Evolutionary conservation across 768 basidiomycete species (phyloP).

Genomic region (Boletus rubescentipes): DNA sequence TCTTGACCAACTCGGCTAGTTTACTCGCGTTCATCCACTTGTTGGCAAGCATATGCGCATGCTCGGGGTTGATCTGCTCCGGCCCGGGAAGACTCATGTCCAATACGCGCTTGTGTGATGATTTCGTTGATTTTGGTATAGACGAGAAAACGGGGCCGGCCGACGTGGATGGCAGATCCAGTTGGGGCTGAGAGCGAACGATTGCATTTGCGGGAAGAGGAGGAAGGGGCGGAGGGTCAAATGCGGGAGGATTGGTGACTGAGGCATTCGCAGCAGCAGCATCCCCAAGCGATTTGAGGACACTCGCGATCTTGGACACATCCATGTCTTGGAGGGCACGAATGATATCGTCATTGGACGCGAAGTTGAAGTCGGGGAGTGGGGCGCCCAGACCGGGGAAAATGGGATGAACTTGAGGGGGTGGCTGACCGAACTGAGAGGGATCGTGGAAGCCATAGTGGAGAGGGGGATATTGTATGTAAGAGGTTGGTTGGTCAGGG

Average conservation of each 20-base stretch:
- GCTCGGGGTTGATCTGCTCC: constrained; percentile 49
- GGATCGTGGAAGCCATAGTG: constrained; percentile 30
- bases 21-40: constrained; percentile 77
- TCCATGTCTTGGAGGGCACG: constrained; percentile 74
- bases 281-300: constrained; percentile 64
- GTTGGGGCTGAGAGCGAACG: constrained; percentile 36
- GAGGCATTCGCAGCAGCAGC: constrained; percentile 46
- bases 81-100: constrained; percentile 43
- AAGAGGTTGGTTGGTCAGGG: constrained; percentile 24
- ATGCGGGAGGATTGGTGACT: constrained; percentile 14
- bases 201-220: constrained; percentile 26
- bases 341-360: constrained; percentile 71
- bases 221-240: constrained; percentile 23
- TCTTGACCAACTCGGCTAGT: constrained; percentile 64
- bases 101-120: constrained; percentile 38
- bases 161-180: constrained; percentile 44
- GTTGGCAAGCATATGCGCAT: constrained; percentile 68
- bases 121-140: constrained; percentile 36
- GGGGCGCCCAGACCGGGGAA: constrained; percentile 21
- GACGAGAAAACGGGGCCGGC: constrained; percentile 41
- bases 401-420: constrained; percentile 29
- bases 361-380: constrained; percentile 40
- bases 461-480: constrained; percentile 32
- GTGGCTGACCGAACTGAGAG: constrained; percentile 26
- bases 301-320: constrained; percentile 61